These are phyloP conservation scores for Clonostachys byssicola DNA, from an alignment of 2,329 filamentous ascomycete species.

Conservation along the genomic window DNA sequence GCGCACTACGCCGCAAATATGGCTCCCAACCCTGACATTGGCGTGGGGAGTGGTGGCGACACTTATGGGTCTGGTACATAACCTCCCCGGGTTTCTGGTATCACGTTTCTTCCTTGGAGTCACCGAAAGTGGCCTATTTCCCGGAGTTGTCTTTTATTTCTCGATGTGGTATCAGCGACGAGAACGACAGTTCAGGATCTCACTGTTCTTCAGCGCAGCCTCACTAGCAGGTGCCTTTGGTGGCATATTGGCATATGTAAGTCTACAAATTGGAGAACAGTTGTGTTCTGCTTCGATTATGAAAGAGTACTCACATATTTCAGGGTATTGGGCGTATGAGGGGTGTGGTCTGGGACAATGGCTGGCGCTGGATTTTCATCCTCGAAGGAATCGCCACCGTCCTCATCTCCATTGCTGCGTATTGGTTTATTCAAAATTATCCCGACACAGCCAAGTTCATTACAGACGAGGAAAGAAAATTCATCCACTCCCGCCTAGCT, in stretches of 20 bases:
- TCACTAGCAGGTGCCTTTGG: constrained; percentile 53
- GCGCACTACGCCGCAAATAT: constrained; percentile 65
- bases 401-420: constrained; percentile 40
- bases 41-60: constrained; percentile 40
- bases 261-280: constrained; percentile 57
- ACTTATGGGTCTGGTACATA: constrained; percentile 44
- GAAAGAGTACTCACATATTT: neutral
- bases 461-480: constrained; percentile 50
- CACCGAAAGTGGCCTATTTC: constrained; percentile 54
- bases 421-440: constrained; percentile 65
- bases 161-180: constrained; percentile 52
- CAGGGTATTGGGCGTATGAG: constrained; percentile 50
- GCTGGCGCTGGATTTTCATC: constrained; percentile 60
- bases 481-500: constrained; percentile 68
- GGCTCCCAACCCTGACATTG: constrained; percentile 70
- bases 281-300: constrained; percentile 35
- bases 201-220: constrained; percentile 51
- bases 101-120: constrained; percentile 53
- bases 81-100: constrained; percentile 44
- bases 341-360: constrained; percentile 45
- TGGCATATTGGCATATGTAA: constrained; percentile 49
- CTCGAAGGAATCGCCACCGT: constrained; percentile 54
- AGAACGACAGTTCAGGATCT: constrained; percentile 50
- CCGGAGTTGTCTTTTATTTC: constrained; percentile 44
- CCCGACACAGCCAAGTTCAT: constrained; percentile 56